Percentiles rank a stretch among this genome's conserved stretches.
phyloP scores from a whole-genome alignment of 2,329 filamentous ascomycete species.

The Monilinia laxa region DNA sequence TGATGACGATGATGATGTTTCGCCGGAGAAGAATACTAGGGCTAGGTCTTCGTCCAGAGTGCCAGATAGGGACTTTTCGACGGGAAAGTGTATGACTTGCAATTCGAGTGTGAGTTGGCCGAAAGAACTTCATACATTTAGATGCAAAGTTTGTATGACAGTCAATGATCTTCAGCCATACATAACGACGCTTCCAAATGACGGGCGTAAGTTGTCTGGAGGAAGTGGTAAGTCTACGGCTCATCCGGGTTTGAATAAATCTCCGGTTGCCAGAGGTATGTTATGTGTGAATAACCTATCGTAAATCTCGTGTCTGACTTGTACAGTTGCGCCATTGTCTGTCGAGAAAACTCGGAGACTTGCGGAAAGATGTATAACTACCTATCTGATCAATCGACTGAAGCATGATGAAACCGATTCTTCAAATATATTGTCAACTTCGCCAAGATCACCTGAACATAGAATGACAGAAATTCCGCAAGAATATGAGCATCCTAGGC shows the following conservation, averaged over 20 bases:
- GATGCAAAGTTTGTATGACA: slow-evolving; percentile 80
- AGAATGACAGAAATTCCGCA: not conserved
- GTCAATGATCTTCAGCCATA: slow-evolving; percentile 72
- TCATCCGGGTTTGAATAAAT: slow-evolving; percentile 25
- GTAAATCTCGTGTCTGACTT: slow-evolving; percentile 14
- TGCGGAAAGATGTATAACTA: slow-evolving; percentile 53
- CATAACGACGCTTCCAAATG: not conserved
- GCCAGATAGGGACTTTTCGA: slow-evolving; percentile 60
- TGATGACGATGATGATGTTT: not conserved
- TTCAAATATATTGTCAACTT: slow-evolving; percentile 1
- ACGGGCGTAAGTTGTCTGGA: slow-evolving; percentile 27
- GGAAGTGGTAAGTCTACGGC: slow-evolving; percentile 27
- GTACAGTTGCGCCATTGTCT: slow-evolving; percentile 52
- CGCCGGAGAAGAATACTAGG: slow-evolving; percentile 30
- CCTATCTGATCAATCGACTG: slow-evolving; percentile 48
- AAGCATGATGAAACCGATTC: slow-evolving; percentile 38
- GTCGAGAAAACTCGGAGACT: slow-evolving; percentile 59
- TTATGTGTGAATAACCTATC: not conserved
- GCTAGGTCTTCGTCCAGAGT: slow-evolving; percentile 39
- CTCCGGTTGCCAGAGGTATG: slow-evolving; percentile 31
- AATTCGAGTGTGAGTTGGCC: slow-evolving; percentile 80
- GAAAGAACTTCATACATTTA: slow-evolving; percentile 67
- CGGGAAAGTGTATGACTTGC: slow-evolving; percentile 82
- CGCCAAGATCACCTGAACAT: slow-evolving; percentile 12
- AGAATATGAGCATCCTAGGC: slow-evolving; percentile 10